Evolutionary conservation across 2,329 filamentous ascomycete species (phyloP).

Genomic region (Didymella pomorum): DNA sequence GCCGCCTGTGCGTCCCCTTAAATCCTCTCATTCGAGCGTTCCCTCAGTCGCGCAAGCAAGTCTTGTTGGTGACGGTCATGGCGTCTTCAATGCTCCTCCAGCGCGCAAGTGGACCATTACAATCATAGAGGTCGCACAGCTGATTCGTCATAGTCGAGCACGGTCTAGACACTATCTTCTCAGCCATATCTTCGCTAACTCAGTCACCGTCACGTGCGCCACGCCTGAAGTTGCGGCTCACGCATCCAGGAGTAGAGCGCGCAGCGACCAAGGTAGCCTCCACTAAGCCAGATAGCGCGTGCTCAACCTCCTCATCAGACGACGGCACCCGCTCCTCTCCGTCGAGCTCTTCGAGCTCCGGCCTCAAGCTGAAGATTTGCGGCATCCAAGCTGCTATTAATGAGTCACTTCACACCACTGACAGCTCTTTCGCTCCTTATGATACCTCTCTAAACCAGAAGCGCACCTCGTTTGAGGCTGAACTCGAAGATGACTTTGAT

Average conservation of each 20-base stretch:
- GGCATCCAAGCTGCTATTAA: constrained; percentile 20
- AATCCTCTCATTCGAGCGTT: background rate
- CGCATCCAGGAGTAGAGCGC: background rate
- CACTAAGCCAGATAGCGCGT: background rate
- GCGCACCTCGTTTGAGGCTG: constrained; percentile 2
- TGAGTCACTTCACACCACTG: background rate
- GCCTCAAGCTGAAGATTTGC: constrained; percentile 25
- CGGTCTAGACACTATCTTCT: background rate
- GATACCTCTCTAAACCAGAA: background rate
- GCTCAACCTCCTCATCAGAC: background rate
- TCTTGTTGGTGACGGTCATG: too few species aligned
- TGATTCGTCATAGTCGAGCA: background rate
- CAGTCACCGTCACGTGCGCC: background rate
- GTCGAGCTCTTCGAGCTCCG: background rate
- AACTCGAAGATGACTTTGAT: constrained; percentile 4
- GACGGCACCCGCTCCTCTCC: background rate
- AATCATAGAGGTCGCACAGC: too few species aligned
- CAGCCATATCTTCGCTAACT: background rate
- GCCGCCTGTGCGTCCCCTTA: background rate
- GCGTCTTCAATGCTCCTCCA: background rate
- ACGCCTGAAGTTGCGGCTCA: background rate
- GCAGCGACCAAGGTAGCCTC: too few species aligned
- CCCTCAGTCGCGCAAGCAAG: background rate
- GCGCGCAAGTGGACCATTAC: background rate
- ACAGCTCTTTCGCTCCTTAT: background rate